Base-by-base conservation (phyloP, 1,139 yeast genomes). In the Kodamaea fungicola region DNA sequence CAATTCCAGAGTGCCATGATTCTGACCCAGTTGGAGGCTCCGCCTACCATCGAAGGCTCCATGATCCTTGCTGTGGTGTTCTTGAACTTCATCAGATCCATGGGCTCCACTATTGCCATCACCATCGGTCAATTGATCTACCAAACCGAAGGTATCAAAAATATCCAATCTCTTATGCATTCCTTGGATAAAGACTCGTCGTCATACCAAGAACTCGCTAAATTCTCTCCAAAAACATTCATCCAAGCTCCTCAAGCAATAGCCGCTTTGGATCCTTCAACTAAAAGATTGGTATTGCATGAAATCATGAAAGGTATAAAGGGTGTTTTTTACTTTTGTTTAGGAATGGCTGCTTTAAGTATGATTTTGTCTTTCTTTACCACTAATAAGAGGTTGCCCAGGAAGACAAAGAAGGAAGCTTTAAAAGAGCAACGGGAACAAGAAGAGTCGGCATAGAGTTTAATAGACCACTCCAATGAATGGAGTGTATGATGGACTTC, bases 11-110 rank as follows among this genome's bases (percentile, higher is more conserved):
- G 78, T 26, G 57, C 44, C 12, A 31, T 76, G 32, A 52, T 82
- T 21, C 61, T 78, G 10, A 68, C 74, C 6, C 88, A 82, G 51
- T 51, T 80, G 25, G 59, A 64, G 30, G 78, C 83, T 1, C 84
- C 85, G 2, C 67, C 64, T 22, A 50, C 62, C 23, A 48, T 64
- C 9, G 66, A 67, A 4, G 83, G 83, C 3, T 67, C 78, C 0
- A 61, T 74, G 32, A 72, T 79, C 35, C 49, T 75, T 42, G 67
- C 74, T 2, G 76, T 80, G 1, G 57, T 78, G 1, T 63, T 74
- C 42, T 45, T 71, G 35, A 73, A 72, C 45, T 75, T 78, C 46
- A 48, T 60, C 26, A 66, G 78, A 45, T 59, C 77, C 2, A 38
- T 67, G 8, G 80, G 78, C 28, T 78, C 79, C 12, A 68, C 76